Percentiles rank a stretch among this genome's conserved stretches.
These are phyloP conservation scores for Colletotrichum sidae DNA, from an alignment of 2,329 filamentous ascomycete genomes.

Conservation along the genomic window DNA sequence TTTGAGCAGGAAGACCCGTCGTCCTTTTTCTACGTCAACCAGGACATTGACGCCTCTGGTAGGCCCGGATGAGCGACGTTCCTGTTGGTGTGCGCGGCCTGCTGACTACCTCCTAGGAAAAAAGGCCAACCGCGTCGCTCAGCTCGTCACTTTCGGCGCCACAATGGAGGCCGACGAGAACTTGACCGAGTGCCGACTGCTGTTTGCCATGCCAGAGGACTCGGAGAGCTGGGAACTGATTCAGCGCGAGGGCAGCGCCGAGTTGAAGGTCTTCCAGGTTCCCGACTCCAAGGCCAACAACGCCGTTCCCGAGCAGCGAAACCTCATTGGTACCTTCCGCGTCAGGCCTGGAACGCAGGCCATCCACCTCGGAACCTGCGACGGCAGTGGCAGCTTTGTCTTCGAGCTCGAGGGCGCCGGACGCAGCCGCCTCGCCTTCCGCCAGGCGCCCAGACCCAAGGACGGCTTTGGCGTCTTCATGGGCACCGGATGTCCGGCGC, in stretches of 20 bases:
- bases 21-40: slow-evolving; percentile 37
- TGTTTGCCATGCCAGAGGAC: slow-evolving; percentile 36
- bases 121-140: slow-evolving; percentile 35
- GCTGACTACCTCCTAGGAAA: slow-evolving; percentile 22
- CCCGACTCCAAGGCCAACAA: slow-evolving; percentile 9
- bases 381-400: slow-evolving; percentile 33
- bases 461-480: slow-evolving; percentile 35
- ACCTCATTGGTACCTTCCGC: slow-evolving; percentile 23
- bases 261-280: slow-evolving; percentile 26
- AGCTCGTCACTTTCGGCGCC: slow-evolving; percentile 33
- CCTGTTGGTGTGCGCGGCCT: too few species aligned
- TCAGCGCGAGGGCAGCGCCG: slow-evolving; percentile 33
- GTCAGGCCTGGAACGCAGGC: slow-evolving; percentile 30
- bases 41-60: slow-evolving; percentile 36
- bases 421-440: slow-evolving; percentile 35
- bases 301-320: slow-evolving; percentile 8
- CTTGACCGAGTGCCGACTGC: slow-evolving; percentile 20
- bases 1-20: slow-evolving; percentile 36
- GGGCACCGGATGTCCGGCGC: slow-evolving; percentile 10
- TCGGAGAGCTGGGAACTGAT: slow-evolving; percentile 37
- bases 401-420: slow-evolving; percentile 30
- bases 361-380: slow-evolving; percentile 29
- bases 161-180: not conserved
- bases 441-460: slow-evolving; percentile 22
- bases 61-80: not conserved